Evolutionary conservation across 1,139 yeast species (phyloP), one percentile per base, ranked within the genome.

Genomic region (Nematodospora anomalae): DNA sequence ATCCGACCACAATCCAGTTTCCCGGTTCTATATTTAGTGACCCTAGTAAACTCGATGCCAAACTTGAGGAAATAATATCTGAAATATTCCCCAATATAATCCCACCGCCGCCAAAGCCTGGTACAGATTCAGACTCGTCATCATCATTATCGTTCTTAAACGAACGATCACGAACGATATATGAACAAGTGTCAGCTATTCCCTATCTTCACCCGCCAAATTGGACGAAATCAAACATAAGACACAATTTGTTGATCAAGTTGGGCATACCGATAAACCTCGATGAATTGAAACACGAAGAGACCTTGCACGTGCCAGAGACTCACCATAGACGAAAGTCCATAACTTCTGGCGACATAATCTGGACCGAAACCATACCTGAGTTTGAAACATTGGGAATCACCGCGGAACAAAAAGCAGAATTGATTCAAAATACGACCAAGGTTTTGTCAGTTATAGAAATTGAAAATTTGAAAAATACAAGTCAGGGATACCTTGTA

Each of bases 231-330:
- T 77, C 79, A 60, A 69, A 76, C 23, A 68, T 80, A 18, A 71
- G 87, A 28, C 75, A 80, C 46, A 69, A 71, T 44, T 55, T 82
- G 32, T 62, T 82, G 30, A 67, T 78, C 11, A 69, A 75, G 10
- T 58, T 80, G 28, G 84, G 84, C 0, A 70, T 80, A 6, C 84
- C 85, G 0, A 69, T 79, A 27, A 77, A 79, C 45, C 57, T 78
- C 25, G 83, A 79, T 50, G 79, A 76, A 44, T 52, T 75, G 21
- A 43, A 49, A 1, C 15, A 24, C 33, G 16, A 21, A 20, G 18
- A 28, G 29, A 28, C n/a, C n/a, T 18, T 18, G 12, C 33, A 40
- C 10, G 12, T 26, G 10, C 11, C 30, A 18, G 23, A 30, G 6
- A 21, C 11, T 16, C 38, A 27, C 16, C 18, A 16, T 16, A 35